These are phyloP conservation scores for Salinomyces thailandicus DNA, from an alignment of 2,329 filamentous ascomycete genomes.

Conservation along the genomic window DNA sequence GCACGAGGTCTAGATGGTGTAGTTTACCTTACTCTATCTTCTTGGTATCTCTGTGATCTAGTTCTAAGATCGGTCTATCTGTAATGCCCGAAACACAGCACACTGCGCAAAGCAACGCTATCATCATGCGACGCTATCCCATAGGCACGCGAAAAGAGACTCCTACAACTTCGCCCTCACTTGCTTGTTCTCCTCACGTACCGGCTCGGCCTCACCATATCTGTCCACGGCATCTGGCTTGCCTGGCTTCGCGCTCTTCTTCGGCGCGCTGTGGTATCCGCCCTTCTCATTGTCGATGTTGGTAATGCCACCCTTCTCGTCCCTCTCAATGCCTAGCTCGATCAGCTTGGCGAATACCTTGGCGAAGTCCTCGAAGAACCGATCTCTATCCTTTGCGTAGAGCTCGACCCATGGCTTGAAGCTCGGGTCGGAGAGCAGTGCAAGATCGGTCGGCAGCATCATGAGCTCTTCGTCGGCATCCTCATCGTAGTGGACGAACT, in stretches of 20 bases:
- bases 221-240: constrained; percentile 24
- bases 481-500: constrained; percentile 51
- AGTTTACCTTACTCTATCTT: no score
- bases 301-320: constrained; percentile 41
- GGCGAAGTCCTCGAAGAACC: constrained; percentile 51
- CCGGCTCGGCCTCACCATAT: constrained; percentile 30
- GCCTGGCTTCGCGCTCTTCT: constrained; percentile 40
- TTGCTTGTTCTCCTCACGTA: constrained; percentile 32
- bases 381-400: constrained; percentile 51
- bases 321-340: constrained; percentile 49
- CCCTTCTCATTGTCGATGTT: constrained; percentile 49
- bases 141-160: no score
- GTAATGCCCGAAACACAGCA: no score
- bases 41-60: no score
- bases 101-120: no score
- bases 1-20: no score
- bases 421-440: constrained; percentile 42
- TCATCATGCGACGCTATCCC: no score
- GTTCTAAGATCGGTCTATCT: no score
- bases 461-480: constrained; percentile 49
- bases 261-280: constrained; percentile 48
- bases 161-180: constrained; percentile 30
- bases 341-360: constrained; percentile 50
- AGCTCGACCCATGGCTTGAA: constrained; percentile 48
- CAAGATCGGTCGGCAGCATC: constrained; percentile 58